Conservation (phyloP, 2,329 filamentous ascomycete species). For the Laburnicola sp. region DNA sequence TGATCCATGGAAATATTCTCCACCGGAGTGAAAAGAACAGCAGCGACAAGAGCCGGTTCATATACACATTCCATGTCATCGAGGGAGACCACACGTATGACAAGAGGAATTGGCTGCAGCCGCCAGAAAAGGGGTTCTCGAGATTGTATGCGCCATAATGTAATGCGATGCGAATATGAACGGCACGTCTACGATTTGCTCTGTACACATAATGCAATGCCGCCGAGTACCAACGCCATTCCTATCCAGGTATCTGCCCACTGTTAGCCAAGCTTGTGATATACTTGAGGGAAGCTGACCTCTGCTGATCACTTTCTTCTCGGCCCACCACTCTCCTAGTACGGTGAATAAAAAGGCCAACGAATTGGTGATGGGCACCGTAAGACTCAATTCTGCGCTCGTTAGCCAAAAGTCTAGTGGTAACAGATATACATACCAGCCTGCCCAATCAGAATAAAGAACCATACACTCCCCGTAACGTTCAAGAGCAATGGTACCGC, state of each 20-base stretch:
- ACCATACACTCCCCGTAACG: slow-evolving; percentile 92
- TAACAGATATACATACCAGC: slow-evolving; percentile 86
- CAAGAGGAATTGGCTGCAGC: slow-evolving; percentile 89
- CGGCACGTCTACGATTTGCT: slow-evolving; percentile 43
- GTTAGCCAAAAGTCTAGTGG: no score
- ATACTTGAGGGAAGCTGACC: slow-evolving; percentile 56
- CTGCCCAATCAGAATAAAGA: slow-evolving; percentile 90
- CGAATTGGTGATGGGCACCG: slow-evolving; percentile 92
- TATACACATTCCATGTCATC: slow-evolving; percentile 97
- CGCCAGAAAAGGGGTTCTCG: slow-evolving; percentile 77
- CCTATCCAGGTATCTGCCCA: slow-evolving; percentile 76
- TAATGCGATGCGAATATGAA: background rate
- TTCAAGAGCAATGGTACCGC: slow-evolving; percentile 84
- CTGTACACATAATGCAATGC: slow-evolving; percentile 82
- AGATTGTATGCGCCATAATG: slow-evolving; percentile 54
- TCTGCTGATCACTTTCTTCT: slow-evolving; percentile 84
- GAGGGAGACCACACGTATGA: slow-evolving; percentile 82
- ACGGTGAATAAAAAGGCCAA: slow-evolving; percentile 96
- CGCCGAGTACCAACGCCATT: slow-evolving; percentile 75
- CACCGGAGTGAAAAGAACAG: slow-evolving; percentile 96
- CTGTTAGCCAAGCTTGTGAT: slow-evolving; percentile 11
- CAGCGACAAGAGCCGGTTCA: slow-evolving; percentile 83
- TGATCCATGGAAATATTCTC: slow-evolving; percentile 94
- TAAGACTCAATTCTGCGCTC: slow-evolving; percentile 77
- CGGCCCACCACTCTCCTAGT: slow-evolving; percentile 91